These are phyloP conservation scores for Phyllosticta citribraziliensis DNA, from an alignment of 2,329 filamentous ascomycete genomes.

Conservation along the genomic window DNA sequence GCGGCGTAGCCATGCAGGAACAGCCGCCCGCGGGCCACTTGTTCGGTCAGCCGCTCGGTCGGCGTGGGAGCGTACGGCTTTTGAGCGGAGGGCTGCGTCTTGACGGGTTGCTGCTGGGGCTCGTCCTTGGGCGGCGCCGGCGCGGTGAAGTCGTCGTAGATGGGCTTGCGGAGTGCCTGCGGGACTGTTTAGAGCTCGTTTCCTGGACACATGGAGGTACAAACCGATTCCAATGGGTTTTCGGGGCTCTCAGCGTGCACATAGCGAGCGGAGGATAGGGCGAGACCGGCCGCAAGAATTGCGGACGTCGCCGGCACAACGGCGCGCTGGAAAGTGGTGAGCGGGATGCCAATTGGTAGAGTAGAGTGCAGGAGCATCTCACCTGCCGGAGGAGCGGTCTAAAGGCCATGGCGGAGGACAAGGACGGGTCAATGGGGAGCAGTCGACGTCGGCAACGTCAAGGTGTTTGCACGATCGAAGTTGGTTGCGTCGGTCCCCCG, in stretches of 20 bases:
- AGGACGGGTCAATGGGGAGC: conserved; percentile 13
- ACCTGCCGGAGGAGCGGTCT: conserved; percentile 44
- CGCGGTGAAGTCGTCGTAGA: conserved; percentile 58
- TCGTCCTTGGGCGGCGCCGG: conserved; percentile 20
- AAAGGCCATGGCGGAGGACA: conserved; percentile 39
- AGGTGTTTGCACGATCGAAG: conserved; percentile 18
- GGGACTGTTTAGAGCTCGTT: background rate
- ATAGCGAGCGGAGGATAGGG: conserved; percentile 37
- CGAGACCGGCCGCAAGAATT: conserved; percentile 34
- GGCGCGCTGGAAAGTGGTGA: conserved; percentile 33
- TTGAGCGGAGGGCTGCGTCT: conserved; percentile 17
- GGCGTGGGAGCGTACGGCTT: conserved; percentile 53
- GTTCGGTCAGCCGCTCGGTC: conserved; percentile 76
- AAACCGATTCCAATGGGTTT: conserved; percentile 1
- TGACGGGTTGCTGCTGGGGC: conserved; percentile 15
- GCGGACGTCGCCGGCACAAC: conserved; percentile 37
- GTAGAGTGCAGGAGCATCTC: conserved; percentile 15
- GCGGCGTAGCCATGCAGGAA: conserved; percentile 69
- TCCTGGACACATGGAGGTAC: background rate
- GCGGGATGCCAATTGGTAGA: conserved; percentile 12
- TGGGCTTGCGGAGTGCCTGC: conserved; percentile 45
- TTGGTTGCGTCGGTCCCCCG: background rate
- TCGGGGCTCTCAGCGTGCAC: conserved; percentile 39
- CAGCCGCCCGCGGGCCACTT: conserved; percentile 72
- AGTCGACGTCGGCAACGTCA: conserved; percentile 9